Evolutionary conservation across 768 basidiomycete species (phyloP).

Genomic region (Kwoniella bestiolae): DNA sequence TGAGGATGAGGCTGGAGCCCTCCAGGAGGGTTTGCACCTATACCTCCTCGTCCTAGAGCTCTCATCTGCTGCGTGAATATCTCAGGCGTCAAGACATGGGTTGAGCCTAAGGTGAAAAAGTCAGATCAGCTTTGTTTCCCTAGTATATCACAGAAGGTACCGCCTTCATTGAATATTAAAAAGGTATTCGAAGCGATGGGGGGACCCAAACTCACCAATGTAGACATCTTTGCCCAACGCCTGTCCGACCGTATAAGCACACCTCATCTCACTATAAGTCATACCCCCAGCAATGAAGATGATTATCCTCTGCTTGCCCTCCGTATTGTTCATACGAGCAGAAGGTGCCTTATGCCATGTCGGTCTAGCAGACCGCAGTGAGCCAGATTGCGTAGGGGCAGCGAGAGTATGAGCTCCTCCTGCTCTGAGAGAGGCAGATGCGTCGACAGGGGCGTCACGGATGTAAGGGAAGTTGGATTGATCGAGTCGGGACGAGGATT

Average conservation of each 20-base stretch:
- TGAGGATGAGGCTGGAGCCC: constrained; percentile 52
- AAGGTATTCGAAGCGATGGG: too few relatives aligned
- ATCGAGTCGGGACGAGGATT: constrained; percentile 75
- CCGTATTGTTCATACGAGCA: constrained; percentile 59
- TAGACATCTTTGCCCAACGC: constrained; percentile 82
- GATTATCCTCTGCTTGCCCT: constrained; percentile 70
- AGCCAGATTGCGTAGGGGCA: constrained; percentile 63
- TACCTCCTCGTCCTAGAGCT: constrained; percentile 82
- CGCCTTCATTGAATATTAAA: too few relatives aligned
- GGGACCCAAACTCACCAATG: constrained; percentile 69
- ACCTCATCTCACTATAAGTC: constrained; percentile 92
- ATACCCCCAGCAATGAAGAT: constrained; percentile 93
- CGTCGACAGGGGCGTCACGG: constrained; percentile 66
- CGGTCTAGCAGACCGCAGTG: constrained; percentile 85
- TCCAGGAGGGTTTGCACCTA: constrained; percentile 63
- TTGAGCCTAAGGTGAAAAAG: too few relatives aligned
- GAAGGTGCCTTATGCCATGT: constrained; percentile 80
- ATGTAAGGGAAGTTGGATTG: constrained; percentile 83
- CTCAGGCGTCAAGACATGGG: constrained; percentile 80
- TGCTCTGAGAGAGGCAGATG: constrained; percentile 57
- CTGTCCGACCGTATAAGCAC: constrained; percentile 78
- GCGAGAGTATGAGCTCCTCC: constrained; percentile 44
- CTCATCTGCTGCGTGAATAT: constrained; percentile 85
- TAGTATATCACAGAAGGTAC: too few relatives aligned
- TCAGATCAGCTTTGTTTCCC: background rate